Evolutionary conservation across 805 yeast genomes (phyloP), one percentile per base, ranked within the genome.

Genomic region (Zygosaccharomyces bailii): DNA sequence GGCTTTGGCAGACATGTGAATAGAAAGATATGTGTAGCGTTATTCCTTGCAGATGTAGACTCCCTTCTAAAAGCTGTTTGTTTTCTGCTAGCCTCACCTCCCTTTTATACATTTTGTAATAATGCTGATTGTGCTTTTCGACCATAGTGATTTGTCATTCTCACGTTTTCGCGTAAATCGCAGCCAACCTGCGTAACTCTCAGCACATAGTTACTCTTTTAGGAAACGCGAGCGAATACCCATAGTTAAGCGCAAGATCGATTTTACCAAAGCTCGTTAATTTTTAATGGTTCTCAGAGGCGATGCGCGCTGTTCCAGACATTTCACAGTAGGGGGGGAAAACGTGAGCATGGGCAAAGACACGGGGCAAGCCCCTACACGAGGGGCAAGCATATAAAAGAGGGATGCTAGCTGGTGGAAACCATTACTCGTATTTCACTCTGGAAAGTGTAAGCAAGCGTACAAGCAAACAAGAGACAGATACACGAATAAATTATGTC

Each of bases 401-500:
- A 21, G 21, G 24, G 33, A 11, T 20, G 5, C 4, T 2, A 21
- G 30, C n/a, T 39, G 13, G 43, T 27, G 35, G 43, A 11, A 4
- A 7, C 39, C 34, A 25, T 21, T 25, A 21, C 25, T 29, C 19
- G 43, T 38, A 33, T 39, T n/a, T 14, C 1, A 17, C 17, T 10
- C 19, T 30, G 9, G 13, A 23, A n/a, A n/a, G n/a, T n/a, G n/a
- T n/a, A 35, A 8, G 19, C 16, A 30, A 34, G 31, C 24, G 37
- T 13, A 36, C 37, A 35, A 34, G 42, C 30, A 43, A 36, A 37
- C 30, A 43, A 34, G 34, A n/a, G n/a, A n/a, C 25, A 21, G 9
- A 21, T 38, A 38, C 29, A 43, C 38, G 43, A 34, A 39, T 18
- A 50, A 74, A 57, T 40, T 72, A 85, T 85, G 93, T 84, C 91